These are phyloP conservation scores for Gelatoporia subvermispora DNA, from an alignment of 768 basidiomycete species.

Conservation along the genomic window DNA sequence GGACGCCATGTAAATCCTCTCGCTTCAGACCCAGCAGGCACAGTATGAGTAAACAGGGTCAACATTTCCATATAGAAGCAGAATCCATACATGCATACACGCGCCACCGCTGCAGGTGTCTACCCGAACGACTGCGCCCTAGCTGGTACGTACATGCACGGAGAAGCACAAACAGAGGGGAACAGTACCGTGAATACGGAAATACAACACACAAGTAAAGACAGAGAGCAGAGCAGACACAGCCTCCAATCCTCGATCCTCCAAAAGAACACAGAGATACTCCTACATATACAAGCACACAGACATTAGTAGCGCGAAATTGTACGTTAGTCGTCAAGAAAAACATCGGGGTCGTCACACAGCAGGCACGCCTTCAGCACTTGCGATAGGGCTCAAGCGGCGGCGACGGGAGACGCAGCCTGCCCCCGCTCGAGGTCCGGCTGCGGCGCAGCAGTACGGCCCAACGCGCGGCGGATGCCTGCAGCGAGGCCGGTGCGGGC, in stretches of 20 bases:
- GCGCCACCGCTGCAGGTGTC: too few relatives aligned
- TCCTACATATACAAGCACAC: conserved; percentile 1
- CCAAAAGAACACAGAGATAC: neutral
- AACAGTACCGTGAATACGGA: neutral
- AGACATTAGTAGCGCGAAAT: neutral
- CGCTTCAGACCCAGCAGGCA: too few relatives aligned
- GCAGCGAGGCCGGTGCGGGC: conserved; percentile 16
- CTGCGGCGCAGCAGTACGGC: conserved; percentile 13
- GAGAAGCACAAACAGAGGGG: neutral
- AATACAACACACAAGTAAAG: neutral
- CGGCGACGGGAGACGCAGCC: conserved; percentile 10
- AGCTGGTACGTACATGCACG: too few relatives aligned
- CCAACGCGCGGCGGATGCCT: conserved; percentile 18
- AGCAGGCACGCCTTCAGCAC: neutral
- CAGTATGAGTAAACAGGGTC: too few relatives aligned
- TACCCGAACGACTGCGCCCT: too few relatives aligned
- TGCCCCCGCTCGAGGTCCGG: conserved; percentile 23
- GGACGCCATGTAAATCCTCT: too few relatives aligned
- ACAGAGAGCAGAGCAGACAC: neutral
- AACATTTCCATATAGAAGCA: too few relatives aligned
- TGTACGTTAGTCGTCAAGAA: neutral
- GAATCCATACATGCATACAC: too few relatives aligned
- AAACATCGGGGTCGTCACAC: neutral
- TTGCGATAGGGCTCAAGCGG: neutral
- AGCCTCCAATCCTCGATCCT: neutral